Evolutionary conservation across 345 rosid species (phyloP).

Genomic region (Geranium rotundifolium): DNA sequence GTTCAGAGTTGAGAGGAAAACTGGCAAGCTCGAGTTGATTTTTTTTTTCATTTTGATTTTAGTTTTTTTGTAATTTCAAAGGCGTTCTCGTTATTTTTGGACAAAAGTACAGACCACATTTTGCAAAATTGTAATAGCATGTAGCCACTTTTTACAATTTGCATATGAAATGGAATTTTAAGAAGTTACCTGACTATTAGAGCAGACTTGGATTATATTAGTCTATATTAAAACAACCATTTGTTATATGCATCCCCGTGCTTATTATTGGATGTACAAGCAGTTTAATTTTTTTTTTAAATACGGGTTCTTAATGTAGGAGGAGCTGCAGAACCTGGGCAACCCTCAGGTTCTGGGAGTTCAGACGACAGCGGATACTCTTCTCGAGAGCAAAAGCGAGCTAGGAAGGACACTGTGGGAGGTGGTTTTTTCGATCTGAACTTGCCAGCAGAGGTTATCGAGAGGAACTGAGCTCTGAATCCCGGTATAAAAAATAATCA

Average conservation of each 20-base stretch:
- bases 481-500: conserved; percentile 2
- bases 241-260: not conserved
- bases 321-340: not conserved
- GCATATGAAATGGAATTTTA: no score
- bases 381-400: conserved; percentile 31
- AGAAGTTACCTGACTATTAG: no score
- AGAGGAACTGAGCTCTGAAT: conserved; percentile 31
- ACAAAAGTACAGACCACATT: no score
- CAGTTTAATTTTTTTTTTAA: not conserved
- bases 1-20: no score
- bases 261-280: not conserved
- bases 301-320: not conserved
- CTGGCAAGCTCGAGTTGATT: no score
- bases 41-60: no score
- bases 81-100: no score
- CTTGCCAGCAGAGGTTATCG: conserved; percentile 58
- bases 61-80: no score
- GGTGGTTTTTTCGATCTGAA: conserved; percentile 55
- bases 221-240: not conserved
- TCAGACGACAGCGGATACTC: conserved; percentile 35
- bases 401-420: conserved; percentile 11
- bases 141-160: no score
- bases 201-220: no score
- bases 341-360: conserved; percentile 8
- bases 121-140: no score